phyloP scores from a whole-genome alignment of 164 flowering plant genomes.

The Magnolia sinica region DNA sequence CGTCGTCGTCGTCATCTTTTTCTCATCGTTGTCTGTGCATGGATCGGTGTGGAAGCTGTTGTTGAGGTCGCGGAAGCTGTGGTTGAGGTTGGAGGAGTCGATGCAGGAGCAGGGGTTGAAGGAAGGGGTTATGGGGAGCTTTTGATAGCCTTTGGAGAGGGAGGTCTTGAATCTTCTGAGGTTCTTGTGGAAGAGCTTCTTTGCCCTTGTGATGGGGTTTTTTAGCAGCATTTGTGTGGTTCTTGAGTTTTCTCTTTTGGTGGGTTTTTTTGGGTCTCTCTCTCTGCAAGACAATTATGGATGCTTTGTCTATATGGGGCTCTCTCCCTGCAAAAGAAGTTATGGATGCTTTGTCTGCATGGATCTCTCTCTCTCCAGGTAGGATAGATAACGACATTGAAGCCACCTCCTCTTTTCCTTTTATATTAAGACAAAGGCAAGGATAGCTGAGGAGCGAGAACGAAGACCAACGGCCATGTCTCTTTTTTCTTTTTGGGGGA shows the following conservation, averaged over 20 bases:
- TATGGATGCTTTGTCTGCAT: neutral
- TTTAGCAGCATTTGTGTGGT: constrained; percentile 42
- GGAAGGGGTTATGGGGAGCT: constrained; percentile 43
- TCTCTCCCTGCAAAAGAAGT: neutral
- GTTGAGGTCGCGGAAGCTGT: constrained; percentile 29
- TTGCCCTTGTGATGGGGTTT: constrained; percentile 47
- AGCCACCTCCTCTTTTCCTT: constrained; percentile 12
- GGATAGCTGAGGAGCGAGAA: constrained; percentile 1
- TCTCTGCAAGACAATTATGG: neutral
- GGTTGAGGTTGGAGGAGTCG: constrained; percentile 12
- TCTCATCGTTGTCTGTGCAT: constrained; percentile 5
- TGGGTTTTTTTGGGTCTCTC: no score
- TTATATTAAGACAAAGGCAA: neutral
- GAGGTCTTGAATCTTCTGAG: constrained; percentile 42
- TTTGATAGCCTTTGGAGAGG: constrained; percentile 41
- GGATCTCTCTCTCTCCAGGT: constrained; percentile 1
- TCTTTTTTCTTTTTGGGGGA: neutral
- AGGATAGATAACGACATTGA: constrained; percentile 16
- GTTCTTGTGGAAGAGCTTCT: constrained; percentile 47
- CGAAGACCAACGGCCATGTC: neutral
- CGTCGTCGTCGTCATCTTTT: constrained; percentile 10
- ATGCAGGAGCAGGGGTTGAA: constrained; percentile 37
- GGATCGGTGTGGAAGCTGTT: constrained; percentile 33
- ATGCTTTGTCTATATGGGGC: neutral
- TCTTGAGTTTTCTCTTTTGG: neutral